Evolutionary conservation across 441 rosid genomes (phyloP), one percentile per base, ranked within the genome.

Genomic region (Brassica balearica): DNA sequence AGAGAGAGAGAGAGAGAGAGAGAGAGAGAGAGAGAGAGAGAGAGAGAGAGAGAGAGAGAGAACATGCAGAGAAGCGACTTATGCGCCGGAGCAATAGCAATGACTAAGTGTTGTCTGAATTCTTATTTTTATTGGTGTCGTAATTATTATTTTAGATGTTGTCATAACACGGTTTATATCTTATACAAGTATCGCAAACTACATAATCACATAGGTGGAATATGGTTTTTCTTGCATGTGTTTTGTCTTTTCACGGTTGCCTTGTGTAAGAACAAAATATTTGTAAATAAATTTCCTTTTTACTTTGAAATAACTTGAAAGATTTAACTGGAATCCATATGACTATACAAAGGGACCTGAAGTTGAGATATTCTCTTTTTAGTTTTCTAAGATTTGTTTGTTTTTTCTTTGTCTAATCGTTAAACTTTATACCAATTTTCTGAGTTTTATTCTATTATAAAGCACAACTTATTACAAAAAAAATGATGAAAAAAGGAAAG

Each of bases 1-100:
- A 17, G 19, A 17, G 19, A 17, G 19, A 17, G 19, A 17, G 19
- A 17, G 19, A 17, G 19, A 17, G 19, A 17, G 53, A 73, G 77
- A 60, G 77, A 63, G 70, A 88, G 19, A 17, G 19, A 17, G 19
- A 17, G 19, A 17, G 19, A 17, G 17, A 17, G 19, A 17, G 19
- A 17, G 19, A 17, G 19, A 17, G 19, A 17, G 19, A 17, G 19
- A 17, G 19, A 17, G 53, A 73, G 77, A 60, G 77, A 63, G 70
- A 88, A 88, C 94, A 86, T 87, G 91, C 29, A 68, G 66, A 71
- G 51, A 71, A 72, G 79, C 94, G 85, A 71, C 32, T 79, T 65
- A 82, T 80, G 71, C 96, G 92, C 86, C 92, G 92, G 64, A 32
- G 76, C 83, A 46, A 55, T 65, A 38, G 82, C 61, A 38, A 41